Conservation (phyloP, 768 basidiomycete genomes). For the Rhodotorula sphaerocarpa region DNA sequence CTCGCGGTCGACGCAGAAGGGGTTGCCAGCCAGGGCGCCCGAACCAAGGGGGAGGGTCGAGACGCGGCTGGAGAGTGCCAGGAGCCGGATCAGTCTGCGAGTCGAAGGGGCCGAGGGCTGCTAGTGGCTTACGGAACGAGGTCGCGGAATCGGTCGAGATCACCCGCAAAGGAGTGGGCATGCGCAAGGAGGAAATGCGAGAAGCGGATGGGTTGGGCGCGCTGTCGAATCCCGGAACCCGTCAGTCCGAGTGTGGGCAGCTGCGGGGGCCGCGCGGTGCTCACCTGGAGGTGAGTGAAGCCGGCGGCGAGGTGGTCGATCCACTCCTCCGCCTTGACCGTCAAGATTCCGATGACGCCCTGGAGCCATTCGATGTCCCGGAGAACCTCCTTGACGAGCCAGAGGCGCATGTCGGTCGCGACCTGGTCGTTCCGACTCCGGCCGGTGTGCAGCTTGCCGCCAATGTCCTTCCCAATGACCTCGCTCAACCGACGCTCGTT, state of each 20-base stretch:
- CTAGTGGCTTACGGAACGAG: conserved; percentile 32
- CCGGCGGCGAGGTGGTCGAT: conserved; percentile 84
- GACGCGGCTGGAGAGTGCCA: conserved; percentile 68
- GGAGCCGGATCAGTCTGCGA: too few species aligned
- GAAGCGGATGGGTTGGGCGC: conserved; percentile 97
- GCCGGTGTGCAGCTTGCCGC: conserved; percentile 94
- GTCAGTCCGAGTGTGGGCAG: too few species aligned
- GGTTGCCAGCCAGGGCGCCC: conserved; percentile 92
- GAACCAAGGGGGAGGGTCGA: conserved; percentile 89
- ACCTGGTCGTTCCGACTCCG: conserved; percentile 97
- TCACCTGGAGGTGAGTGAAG: conserved; percentile 92
- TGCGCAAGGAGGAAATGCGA: conserved; percentile 93
- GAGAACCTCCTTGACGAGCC: conserved; percentile 73
- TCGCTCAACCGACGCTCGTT: conserved; percentile 92
- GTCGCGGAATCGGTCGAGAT: conserved; percentile 45
- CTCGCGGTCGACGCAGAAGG: conserved; percentile 85
- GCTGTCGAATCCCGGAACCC: conserved; percentile 48
- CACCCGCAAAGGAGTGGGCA: conserved; percentile 82
- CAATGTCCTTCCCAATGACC: conserved; percentile 68
- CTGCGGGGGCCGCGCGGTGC: conserved; percentile 17
- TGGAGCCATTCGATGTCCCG: conserved; percentile 62
- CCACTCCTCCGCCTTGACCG: conserved; percentile 87
- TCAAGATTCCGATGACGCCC: conserved; percentile 75
- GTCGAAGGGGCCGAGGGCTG: conserved; percentile 52
- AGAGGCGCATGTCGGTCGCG: conserved; percentile 94